Evolutionary conservation across 805 yeast genomes (phyloP), one percentile per base, ranked within the genome.

Genomic region (Teunomyces barrocoloradensis): DNA sequence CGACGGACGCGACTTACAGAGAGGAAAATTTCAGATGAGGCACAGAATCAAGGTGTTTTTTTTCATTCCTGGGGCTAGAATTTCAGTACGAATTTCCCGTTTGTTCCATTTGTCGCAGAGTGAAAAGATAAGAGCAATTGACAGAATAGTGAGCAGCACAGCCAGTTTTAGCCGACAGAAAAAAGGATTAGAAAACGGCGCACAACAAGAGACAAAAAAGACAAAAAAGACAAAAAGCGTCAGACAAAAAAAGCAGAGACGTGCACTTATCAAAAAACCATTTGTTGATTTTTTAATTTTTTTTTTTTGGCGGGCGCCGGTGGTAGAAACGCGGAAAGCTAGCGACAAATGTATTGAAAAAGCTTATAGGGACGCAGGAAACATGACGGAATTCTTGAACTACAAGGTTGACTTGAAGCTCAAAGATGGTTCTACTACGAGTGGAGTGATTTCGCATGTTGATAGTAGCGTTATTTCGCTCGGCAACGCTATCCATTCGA

Each of bases 381-480:
- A 36, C 45, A 71, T 69, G 74, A 53, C 70, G 17, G 77, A 73
- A 53, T 73, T 72, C 52, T 48, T 69, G 50, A 69, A 73, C 53
- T 73, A 70, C 54, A 68, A 65, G 47, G 78, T 73, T 9, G 64
- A 64, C 46, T 57, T 73, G 40, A 58, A 58, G 32, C 59, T 71
- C 45, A 69, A 71, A 44, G 74, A 72, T 48, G 77, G 77, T 7
- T 50, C 68, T 10, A 58, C 53, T 33, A 54, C 71, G 1, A 53
- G 60, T 4, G 78, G 78, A 4, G 39, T 56, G 23, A 70, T 73
- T 39, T 50, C 64, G 11, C 60, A 56, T 33, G 75, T 73, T 15
- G 69, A 69, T 46, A 50, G 55, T 9, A 45, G 52, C 21, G 56
- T 44, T 32, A 68, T 71, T 43, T 46, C 63, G 3, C 52, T 73